phyloP scores from a whole-genome alignment of 2,329 filamentous ascomycete genomes.

The Scedosporium minutisporum region DNA sequence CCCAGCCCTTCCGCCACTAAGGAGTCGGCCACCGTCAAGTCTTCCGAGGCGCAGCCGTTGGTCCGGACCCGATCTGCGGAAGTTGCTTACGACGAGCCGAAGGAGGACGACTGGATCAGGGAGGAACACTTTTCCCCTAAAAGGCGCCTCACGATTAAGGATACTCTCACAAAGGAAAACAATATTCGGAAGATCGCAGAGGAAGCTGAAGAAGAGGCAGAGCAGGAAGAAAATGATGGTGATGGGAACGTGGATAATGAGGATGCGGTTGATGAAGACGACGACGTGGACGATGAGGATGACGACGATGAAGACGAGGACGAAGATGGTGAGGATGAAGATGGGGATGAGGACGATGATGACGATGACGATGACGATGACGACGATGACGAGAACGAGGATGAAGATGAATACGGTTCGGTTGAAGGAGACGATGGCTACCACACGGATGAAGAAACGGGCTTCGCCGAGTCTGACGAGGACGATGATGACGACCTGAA shows the following conservation, averaged over 20 bases:
- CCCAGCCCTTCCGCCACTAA: not conserved
- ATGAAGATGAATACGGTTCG: conserved; percentile 42
- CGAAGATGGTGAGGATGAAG: conserved; percentile 39
- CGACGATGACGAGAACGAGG: conserved; percentile 40
- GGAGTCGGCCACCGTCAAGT: too few relatives aligned
- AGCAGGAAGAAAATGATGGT: conserved; percentile 59
- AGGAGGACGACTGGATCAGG: conserved; percentile 84
- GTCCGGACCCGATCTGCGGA: conserved; percentile 48
- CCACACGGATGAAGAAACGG: conserved; percentile 62
- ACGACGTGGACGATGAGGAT: conserved; percentile 39
- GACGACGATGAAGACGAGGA: conserved; percentile 41
- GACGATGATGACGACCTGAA: conserved; percentile 53
- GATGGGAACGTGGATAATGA: conserved; percentile 34
- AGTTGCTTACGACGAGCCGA: conserved; percentile 74
- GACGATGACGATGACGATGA: conserved; percentile 46
- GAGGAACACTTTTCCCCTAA: conserved; percentile 55
- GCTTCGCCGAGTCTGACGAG: conserved; percentile 60
- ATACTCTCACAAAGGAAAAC: conserved; percentile 84
- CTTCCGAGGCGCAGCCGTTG: too few relatives aligned
- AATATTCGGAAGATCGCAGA: conserved; percentile 75
- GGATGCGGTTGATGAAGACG: conserved; percentile 37
- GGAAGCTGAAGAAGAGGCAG: conserved; percentile 84
- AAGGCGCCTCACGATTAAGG: conserved; percentile 73
- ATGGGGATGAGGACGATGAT: conserved; percentile 36
- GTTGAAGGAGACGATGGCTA: conserved; percentile 46